Evolutionary conservation across 2,329 filamentous ascomycete genomes (phyloP), one percentile per base, ranked within the genome.

Genomic region (Arthroderma uncinatum): DNA sequence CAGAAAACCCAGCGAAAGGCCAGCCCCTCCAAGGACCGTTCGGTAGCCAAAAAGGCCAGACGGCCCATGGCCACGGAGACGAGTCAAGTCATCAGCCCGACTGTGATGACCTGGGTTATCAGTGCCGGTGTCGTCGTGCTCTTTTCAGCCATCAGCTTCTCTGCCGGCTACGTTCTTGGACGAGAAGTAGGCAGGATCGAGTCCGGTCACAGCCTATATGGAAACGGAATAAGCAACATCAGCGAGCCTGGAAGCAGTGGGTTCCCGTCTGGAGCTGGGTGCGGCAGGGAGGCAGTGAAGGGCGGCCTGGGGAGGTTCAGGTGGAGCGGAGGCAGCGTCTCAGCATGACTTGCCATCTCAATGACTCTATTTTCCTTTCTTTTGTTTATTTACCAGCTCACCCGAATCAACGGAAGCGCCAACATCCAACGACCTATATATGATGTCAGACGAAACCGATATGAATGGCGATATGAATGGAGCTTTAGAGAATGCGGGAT

Each of bases 111-210:
- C 0, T 85, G 82, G 82, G 79, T 84, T 3, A 78, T 84, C 50
- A 82, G 80, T 53, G 82, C 82, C 0, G 82, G 82, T 1, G 81
- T 85, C 16, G 80, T 85, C 1, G 80, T 85, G 1, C 74, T 84
- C 0, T 78, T 85, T 57, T 82, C 79, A 14, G 82, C 82, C 1
- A 77, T 85, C 60, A 82, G 81, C 63, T 85, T 85, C 67, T 80
- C 80, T 0, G 82, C 82, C 2, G 82, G 82, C 1, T 85, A 84
- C 63, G 78, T 79, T 12, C 74, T 83, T 12, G 82, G 82, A 9
- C 76, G 76, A 56, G 82, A 84, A 61, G 76, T 80, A 3, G 81
- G 80, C 1, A 73, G 75, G 54, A 70, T 77, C 2, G 81, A 84
- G 64, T 75, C 69, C 40, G 68, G 63, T 21, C 65, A 64, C 4